Evolutionary conservation across 345 rosid species (phyloP).

Genomic region (Gossypioides kirkii): DNA sequence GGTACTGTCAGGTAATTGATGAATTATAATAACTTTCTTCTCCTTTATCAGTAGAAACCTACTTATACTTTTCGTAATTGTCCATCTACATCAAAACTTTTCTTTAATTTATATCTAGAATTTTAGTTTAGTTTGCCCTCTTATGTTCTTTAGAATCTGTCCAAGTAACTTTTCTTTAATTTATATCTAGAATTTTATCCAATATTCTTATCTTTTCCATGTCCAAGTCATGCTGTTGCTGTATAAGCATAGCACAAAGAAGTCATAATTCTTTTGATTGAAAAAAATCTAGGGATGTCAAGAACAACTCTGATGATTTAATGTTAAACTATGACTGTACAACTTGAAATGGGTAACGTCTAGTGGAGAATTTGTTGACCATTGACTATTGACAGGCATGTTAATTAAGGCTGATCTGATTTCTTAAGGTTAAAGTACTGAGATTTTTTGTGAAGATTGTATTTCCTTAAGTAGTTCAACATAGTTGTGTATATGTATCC

Average conservation of each 20-base stretch:
- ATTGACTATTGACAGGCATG: no score
- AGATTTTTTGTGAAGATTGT: no score
- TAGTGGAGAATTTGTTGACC: background rate
- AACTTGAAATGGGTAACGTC: background rate
- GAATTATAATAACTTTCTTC: slow-evolving; percentile 1
- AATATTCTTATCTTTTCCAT: background rate
- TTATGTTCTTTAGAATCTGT: background rate
- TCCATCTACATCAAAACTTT: background rate
- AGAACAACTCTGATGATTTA: background rate
- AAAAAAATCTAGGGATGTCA: background rate
- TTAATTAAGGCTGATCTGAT: no score
- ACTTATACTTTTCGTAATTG: background rate
- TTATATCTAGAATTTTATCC: background rate
- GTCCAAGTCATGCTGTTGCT: background rate
- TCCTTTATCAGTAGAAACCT: slow-evolving; percentile 6
- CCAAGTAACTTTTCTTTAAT: background rate
- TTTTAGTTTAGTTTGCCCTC: background rate
- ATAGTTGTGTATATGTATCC: no score
- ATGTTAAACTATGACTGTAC: background rate
- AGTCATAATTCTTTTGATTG: background rate
- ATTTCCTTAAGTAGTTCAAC: no score
- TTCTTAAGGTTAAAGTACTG: no score
- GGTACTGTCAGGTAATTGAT: slow-evolving; percentile 87
- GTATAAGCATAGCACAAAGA: background rate
- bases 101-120: background rate